Conservation (phyloP, 2,329 filamentous ascomycete genomes). For the Fusarium succisae region DNA sequence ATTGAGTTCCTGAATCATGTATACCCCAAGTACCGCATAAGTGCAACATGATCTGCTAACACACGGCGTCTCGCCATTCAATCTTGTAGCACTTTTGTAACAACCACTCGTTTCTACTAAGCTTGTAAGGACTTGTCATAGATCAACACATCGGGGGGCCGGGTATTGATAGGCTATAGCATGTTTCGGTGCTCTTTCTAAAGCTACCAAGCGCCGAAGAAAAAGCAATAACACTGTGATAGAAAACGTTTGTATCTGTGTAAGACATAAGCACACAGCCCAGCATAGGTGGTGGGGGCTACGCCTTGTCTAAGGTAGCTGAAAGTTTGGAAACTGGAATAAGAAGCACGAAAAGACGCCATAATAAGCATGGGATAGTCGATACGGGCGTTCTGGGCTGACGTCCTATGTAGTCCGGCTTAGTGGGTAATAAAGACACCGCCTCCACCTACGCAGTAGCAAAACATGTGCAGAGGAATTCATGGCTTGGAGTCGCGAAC, state of each 20-base stretch:
- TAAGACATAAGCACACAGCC: background rate
- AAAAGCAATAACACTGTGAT: constrained; percentile 16
- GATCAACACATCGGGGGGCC: constrained; percentile 7
- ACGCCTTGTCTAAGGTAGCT: background rate
- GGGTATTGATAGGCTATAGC: constrained; percentile 4
- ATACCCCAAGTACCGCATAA: constrained; percentile 1
- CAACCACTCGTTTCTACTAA: background rate
- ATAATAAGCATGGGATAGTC: constrained; percentile 5
- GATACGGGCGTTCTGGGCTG: constrained; percentile 11
- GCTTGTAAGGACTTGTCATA: background rate
- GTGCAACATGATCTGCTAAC: constrained; percentile 24
- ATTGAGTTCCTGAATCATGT: constrained; percentile 4
- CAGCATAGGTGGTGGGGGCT: background rate
- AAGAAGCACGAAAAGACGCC: background rate
- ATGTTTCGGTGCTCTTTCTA: constrained; percentile 14
- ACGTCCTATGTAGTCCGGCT: constrained; percentile 16
- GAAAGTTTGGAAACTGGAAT: constrained; percentile 6
- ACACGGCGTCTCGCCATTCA: constrained; percentile 24
- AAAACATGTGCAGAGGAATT: constrained; percentile 20
- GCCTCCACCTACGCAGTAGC: constrained; percentile 6
- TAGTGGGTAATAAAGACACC: constrained; percentile 15
- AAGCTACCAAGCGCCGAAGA: constrained; percentile 6
- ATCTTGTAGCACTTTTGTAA: constrained; percentile 30
- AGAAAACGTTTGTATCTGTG: background rate
- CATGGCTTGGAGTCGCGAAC: constrained; percentile 24